Evolutionary conservation across 306 rosid genomes (phyloP), one percentile per base, ranked within the genome.

Genomic region (Potentilla sterilis): DNA sequence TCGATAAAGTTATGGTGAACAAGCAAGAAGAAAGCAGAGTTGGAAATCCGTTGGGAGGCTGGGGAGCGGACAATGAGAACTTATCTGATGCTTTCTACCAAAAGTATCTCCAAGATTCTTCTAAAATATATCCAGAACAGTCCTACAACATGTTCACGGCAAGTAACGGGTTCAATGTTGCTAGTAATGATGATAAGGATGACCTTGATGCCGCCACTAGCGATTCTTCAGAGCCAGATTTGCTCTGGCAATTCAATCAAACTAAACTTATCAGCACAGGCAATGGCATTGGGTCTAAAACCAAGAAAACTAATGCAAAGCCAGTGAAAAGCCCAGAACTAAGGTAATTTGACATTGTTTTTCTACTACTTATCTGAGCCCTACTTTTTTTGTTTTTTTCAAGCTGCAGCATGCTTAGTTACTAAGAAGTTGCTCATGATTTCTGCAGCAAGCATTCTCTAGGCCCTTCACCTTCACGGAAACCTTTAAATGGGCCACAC

Each of bases 1-100:
- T 94, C 44, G 98, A 94, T 76, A 94, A 94, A 81, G 98, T 94
- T 46, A 94, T 94, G 98, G 98, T 94, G 75, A 94, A 94, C 93
- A 94, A 90, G 81, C 96, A 57, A 85, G 98, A 94, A 62, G 84
- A 67, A 58, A 83, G 78, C 83, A 86, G 80, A 78, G 59, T 76
- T 46, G 93, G 80, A 44, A 93, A 79, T 81, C 82, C 87, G 58
- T 85, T 91, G 43, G 91, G 83, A 44, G 78, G 89, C 48, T 93
- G 98, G 98, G 96, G 83, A 77, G 75, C 87, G 55, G 96, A 91
- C 73, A 90, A 80, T 76, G 95, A 87, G 12, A 79, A 81, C 76
- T 80, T 89, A 54, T 77, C 95, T 13, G 97, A 91, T 42, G 83
- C 12, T 64, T 87, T 91, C 77, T 92, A 91, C 85, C 95, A 94